phyloP scores from a whole-genome alignment of 1,284 basidiomycete genomes.

The Neonothopanus nambi region DNA sequence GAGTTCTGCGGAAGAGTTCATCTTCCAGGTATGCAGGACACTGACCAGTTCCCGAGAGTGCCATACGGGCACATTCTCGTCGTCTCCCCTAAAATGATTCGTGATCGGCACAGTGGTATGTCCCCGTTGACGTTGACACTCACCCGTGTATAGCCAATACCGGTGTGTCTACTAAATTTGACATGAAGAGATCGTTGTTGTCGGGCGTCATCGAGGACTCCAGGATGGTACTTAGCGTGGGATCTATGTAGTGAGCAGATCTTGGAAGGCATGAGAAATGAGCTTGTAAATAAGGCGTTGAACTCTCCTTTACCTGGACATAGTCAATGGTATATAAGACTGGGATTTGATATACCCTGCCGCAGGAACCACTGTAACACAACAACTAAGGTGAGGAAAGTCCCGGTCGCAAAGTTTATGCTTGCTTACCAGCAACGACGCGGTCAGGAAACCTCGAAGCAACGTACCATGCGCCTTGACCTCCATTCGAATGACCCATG shows the following conservation, averaged over 20 bases:
- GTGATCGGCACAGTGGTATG: not conserved
- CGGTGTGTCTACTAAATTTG: conserved; percentile 71
- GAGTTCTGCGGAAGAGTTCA: conserved; percentile 43
- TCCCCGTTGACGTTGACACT: conserved; percentile 20
- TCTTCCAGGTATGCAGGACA: conserved; percentile 56
- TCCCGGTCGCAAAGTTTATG: not conserved
- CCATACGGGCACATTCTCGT: conserved; percentile 82
- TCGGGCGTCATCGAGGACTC: conserved; percentile 75
- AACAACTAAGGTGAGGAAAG: conserved; percentile 8
- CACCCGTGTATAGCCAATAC: conserved; percentile 80
- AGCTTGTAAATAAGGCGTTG: not conserved
- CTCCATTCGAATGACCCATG: conserved; percentile 91
- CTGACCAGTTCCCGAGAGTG: conserved; percentile 68
- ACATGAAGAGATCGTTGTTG: conserved; percentile 84
- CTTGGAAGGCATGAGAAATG: conserved; percentile 29
- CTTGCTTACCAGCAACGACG: conserved; percentile 57
- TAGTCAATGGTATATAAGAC: conserved; percentile 74
- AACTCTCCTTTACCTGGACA: conserved; percentile 48
- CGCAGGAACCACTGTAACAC: conserved; percentile 60
- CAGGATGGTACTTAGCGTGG: conserved; percentile 68
- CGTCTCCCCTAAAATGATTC: conserved; percentile 50
- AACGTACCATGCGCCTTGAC: conserved; percentile 86
- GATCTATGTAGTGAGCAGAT: conserved; percentile 79
- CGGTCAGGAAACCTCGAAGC: conserved; percentile 77
- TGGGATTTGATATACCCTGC: conserved; percentile 84